A percentile compares a stretch with the other conserved stretches of the same genome.
Conservation (phyloP, 331 rosid species). For the Stylosanthes scabra region DNA sequence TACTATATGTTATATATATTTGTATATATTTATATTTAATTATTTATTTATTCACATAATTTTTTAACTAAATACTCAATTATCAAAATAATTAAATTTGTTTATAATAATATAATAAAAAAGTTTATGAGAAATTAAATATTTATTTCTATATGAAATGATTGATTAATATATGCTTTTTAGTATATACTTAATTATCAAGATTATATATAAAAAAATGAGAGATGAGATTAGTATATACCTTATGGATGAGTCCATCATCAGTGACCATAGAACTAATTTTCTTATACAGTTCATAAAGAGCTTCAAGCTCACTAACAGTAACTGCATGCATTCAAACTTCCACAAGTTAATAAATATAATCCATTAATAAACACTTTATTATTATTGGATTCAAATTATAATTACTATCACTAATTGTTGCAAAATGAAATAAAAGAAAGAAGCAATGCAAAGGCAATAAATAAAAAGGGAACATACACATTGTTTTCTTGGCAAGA, state of each 20-base stretch:
- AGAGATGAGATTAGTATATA: slow-evolving; percentile 12
- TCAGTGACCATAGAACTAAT: slow-evolving; percentile 53
- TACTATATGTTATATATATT: too few relatives aligned
- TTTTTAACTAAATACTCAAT: too few relatives aligned
- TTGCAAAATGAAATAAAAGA: background rate
- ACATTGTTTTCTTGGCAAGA: slow-evolving; percentile 52
- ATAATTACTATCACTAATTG: background rate
- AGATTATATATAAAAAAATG: background rate
- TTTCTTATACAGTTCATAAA: slow-evolving; percentile 63
- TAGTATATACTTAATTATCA: background rate
- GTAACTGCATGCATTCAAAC: slow-evolving; percentile 55
- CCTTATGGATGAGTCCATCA: slow-evolving; percentile 62
- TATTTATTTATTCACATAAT: too few relatives aligned
- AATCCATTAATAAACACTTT: background rate
- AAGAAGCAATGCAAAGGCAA: slow-evolving; percentile 25
- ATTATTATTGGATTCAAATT: too few relatives aligned
- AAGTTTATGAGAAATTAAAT: background rate
- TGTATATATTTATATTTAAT: too few relatives aligned
- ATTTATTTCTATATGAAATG: too few relatives aligned
- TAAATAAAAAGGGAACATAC: slow-evolving; percentile 44
- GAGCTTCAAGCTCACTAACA: slow-evolving; percentile 65
- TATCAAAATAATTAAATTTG: background rate
- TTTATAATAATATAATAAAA: background rate
- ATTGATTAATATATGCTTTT: too few relatives aligned
- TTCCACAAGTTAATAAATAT: background rate